Conservation (phyloP, 345 rosid genomes). For the Orychophragmus violaceus region DNA sequence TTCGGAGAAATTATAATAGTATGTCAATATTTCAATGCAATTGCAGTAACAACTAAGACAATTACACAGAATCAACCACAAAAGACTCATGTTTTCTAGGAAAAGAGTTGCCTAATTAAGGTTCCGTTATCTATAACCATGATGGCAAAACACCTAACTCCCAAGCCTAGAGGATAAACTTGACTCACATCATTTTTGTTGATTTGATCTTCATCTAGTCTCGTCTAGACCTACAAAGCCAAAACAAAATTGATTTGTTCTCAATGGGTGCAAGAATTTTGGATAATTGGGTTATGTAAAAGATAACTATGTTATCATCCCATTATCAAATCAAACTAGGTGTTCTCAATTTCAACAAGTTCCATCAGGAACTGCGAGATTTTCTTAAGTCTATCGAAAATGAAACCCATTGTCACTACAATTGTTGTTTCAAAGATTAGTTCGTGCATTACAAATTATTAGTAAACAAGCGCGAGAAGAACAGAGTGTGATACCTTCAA, state of each 20-base stretch:
- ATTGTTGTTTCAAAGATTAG: neutral
- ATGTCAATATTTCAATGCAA: conserved; percentile 5
- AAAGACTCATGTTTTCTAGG: neutral
- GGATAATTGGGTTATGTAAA: conserved; percentile 4
- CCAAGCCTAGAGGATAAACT: conserved; percentile 30
- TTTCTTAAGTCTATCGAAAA: too few relatives aligned
- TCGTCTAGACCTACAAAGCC: conserved; percentile 77
- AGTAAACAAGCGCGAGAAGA: neutral
- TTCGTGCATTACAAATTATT: neutral
- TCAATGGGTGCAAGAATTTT: conserved; percentile 29
- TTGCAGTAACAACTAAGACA: neutral
- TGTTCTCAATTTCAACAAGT: too few relatives aligned
- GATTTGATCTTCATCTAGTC: conserved; percentile 85
- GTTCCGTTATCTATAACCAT: neutral
- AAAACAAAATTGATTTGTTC: conserved; percentile 31
- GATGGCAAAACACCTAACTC: conserved; percentile 12
- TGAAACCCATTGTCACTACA: too few relatives aligned
- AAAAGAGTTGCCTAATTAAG: neutral
- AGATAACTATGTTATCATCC: neutral
- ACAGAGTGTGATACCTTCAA: conserved; percentile 18
- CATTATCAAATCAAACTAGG: too few relatives aligned
- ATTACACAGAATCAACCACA: neutral
- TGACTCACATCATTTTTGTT: conserved; percentile 40
- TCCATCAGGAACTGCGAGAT: too few relatives aligned
- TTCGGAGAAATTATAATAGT: conserved; percentile 5